Evolutionary conservation across 2,329 filamentous ascomycete genomes (phyloP).

Genomic region (Aspergillus novoparasiticus): DNA sequence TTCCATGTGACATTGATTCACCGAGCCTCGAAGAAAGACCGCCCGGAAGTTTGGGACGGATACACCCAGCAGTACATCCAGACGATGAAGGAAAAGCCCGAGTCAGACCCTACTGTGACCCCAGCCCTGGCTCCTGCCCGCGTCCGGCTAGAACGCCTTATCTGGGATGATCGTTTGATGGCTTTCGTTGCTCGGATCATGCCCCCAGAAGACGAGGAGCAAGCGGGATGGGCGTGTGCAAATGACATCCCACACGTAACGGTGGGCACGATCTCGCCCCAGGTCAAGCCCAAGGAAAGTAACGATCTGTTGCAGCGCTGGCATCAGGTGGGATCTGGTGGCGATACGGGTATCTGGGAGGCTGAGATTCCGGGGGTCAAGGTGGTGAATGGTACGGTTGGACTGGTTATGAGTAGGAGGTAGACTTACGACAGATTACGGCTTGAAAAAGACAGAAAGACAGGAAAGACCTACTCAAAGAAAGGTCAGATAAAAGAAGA

Average conservation of each 20-base stretch:
- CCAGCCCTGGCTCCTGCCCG: slow-evolving; percentile 39
- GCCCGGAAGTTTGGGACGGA: slow-evolving; percentile 73
- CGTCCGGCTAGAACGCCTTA: slow-evolving; percentile 65
- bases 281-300: slow-evolving; percentile 90
- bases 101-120: slow-evolving; percentile 28
- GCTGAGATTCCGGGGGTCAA: slow-evolving; percentile 56
- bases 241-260: slow-evolving; percentile 88
- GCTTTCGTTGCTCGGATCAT: slow-evolving; percentile 78
- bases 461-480: background rate
- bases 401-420: slow-evolving; percentile 48
- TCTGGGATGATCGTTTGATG: slow-evolving; percentile 89
- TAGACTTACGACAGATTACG: background rate
- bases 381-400: slow-evolving; percentile 58
- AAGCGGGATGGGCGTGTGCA: slow-evolving; percentile 63
- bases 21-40: slow-evolving; percentile 61
- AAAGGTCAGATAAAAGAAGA: background rate
- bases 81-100: slow-evolving; percentile 31
- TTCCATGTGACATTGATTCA: slow-evolving; percentile 97
- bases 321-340: slow-evolving; percentile 62
- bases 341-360: slow-evolving; percentile 58
- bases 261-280: slow-evolving; percentile 73
- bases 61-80: slow-evolving; percentile 64
- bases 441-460: background rate
- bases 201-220: slow-evolving; percentile 44
- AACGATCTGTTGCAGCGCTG: slow-evolving; percentile 80